Percentiles rank a stretch among this genome's conserved stretches.
Evolutionary conservation across 2,329 filamentous ascomycete genomes (phyloP).

Genomic region (Paraphoma chrysanthemicola): DNA sequence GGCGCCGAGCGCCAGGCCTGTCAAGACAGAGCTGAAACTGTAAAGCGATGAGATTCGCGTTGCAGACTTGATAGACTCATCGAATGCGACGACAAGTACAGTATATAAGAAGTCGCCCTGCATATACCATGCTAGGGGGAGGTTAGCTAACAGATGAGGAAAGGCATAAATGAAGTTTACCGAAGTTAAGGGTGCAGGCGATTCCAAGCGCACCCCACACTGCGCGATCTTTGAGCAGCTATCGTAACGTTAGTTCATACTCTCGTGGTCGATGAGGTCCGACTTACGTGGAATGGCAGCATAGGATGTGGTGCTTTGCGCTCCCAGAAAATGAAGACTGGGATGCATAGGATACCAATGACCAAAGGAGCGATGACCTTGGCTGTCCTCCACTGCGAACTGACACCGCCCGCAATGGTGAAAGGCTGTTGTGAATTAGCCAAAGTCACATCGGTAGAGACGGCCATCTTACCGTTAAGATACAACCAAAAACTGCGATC

Average conservation of each 20-base stretch:
- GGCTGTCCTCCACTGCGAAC: slow-evolving; percentile 58
- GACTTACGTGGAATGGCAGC: slow-evolving; percentile 61
- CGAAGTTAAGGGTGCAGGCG: slow-evolving; percentile 43
- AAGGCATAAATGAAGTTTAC: neutral
- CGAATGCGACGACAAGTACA: slow-evolving; percentile 66
- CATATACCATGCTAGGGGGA: slow-evolving; percentile 59
- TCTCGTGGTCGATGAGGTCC: neutral
- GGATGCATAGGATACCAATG: slow-evolving; percentile 58
- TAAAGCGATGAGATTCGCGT: slow-evolving; percentile 68
- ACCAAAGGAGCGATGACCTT: slow-evolving; percentile 60
- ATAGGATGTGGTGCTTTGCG: slow-evolving; percentile 59
- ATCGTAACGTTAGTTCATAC: slow-evolving; percentile 32
- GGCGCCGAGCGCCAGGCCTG: slow-evolving; percentile 63
- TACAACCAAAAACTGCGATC: slow-evolving; percentile 56
- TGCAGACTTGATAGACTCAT: slow-evolving; percentile 63
- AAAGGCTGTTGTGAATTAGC: slow-evolving; percentile 45
- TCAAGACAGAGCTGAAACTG: slow-evolving; percentile 64
- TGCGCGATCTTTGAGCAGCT: slow-evolving; percentile 67
- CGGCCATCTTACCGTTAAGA: slow-evolving; percentile 44
- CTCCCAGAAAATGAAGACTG: slow-evolving; percentile 64
- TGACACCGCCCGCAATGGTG: slow-evolving; percentile 60
- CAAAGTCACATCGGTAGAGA: neutral
- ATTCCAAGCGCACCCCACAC: slow-evolving; percentile 70
- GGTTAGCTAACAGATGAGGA: no score
- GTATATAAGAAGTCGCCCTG: slow-evolving; percentile 71